These are phyloP conservation scores for Pyrenochaeta sp. DNA, from an alignment of 2,329 filamentous ascomycete species.

Conservation along the genomic window DNA sequence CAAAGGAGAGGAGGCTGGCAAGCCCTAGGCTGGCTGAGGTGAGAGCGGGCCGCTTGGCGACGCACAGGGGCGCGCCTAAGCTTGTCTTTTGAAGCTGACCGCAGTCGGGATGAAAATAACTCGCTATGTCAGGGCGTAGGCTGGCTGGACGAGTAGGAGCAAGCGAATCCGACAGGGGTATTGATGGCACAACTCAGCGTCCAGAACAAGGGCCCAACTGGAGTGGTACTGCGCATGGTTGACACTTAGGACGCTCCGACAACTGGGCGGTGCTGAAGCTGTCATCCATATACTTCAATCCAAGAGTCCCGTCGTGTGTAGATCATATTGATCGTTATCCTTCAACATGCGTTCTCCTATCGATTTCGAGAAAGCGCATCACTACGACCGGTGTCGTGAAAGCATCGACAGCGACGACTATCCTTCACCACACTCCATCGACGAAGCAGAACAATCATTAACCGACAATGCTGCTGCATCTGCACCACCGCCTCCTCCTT, in stretches of 20 bases:
- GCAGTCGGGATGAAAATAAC: conserved; percentile 28
- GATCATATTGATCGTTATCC: conserved; percentile 3
- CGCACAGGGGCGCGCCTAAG: conserved; percentile 14
- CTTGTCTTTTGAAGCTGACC: conserved; percentile 18
- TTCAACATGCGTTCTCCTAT: conserved; percentile 32
- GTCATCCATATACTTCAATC: conserved; percentile 26
- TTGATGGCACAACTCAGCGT: conserved; percentile 9
- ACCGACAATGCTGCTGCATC: conserved; percentile 12
- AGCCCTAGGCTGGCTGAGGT: conserved; percentile 19
- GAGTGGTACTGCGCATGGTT: conserved; percentile 17
- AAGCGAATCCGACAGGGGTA: conserved; percentile 15
- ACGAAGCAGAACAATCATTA: conserved; percentile 19
- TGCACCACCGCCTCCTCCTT: conserved; percentile 30
- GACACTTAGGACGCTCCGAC: conserved; percentile 24
- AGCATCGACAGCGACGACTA: conserved; percentile 31
- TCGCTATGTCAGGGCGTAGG: conserved; percentile 12
- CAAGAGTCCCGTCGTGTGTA: conserved; percentile 9
- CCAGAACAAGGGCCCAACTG: conserved; percentile 8
- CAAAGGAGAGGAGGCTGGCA: conserved; percentile 12
- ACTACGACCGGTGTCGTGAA: conserved; percentile 31
- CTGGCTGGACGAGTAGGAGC: conserved; percentile 10
- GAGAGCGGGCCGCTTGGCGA: conserved; percentile 21
- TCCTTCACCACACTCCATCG: conserved; percentile 22
- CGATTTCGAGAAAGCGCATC: conserved; percentile 33
- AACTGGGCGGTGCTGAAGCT: conserved; percentile 21